Base-by-base conservation (phyloP, 176 grass and related monocot species). In the Carex littledalei region DNA sequence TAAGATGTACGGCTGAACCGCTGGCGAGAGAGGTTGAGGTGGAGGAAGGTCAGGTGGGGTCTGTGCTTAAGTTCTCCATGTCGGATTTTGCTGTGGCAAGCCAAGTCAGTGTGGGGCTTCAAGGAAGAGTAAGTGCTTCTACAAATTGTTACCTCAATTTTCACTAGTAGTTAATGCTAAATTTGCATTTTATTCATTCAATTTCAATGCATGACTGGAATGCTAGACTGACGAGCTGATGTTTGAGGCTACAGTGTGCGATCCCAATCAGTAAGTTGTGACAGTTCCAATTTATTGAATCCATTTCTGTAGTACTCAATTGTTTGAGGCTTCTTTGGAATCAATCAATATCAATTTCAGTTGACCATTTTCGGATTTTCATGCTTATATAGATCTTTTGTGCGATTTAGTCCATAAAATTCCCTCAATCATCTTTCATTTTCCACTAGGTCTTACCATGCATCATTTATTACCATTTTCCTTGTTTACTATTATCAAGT, bases 31-130 rank as follows among this genome's bases (percentile, higher is more conserved):
- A 64, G n/a, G 81, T 57, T 8, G 84, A 67, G 81, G 81, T 80
- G 63, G 84, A 86, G 71, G 89, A 80, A 85, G 87, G 39, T n/a
- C 78, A 31, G 31, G 16, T 59, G 57, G 90, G 91, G 8, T 91
- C 93, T 35, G 93, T 90, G 17, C 55, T 93, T 80, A 92, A 85
- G 85, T 98, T 98, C 85, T 79, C 70, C 37, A 92, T 95, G 91
- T 86, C 78, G 18, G 88, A 95, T 86, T 95, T 98, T 84, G 84
- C 83, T 6, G 81, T 98, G 35, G 89, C 91, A 15, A 91, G 88
- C 85, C 88, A 88, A 70, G 93, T 98, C 73, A 95, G 93, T 80
- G 86, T 98, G 53, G 93, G 95, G 17, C 95, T 98, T 89, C 95
- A 98, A 52, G 95, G 91, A 63, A 90, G 93, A 92, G 95, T 92